These are phyloP conservation scores for Yarrowia deformans DNA, from an alignment of 805 yeast species.

Conservation along the genomic window DNA sequence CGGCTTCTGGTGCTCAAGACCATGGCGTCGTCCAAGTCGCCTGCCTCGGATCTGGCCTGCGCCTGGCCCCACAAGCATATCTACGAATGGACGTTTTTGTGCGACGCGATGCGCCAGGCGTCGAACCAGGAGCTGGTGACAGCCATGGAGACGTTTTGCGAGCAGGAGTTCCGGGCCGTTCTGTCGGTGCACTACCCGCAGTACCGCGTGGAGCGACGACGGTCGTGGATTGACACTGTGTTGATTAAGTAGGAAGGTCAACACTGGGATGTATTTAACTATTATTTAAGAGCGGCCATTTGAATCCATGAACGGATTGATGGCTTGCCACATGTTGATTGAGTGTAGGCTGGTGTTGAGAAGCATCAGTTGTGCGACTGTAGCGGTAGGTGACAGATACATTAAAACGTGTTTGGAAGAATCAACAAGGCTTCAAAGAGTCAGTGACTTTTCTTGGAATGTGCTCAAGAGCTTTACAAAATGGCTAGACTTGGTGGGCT, in stretches of 20 bases:
- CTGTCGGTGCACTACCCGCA: conserved; percentile 17
- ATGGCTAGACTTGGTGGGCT: too few relatives aligned
- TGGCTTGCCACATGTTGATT: neutral
- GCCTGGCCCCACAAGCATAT: conserved; percentile 10
- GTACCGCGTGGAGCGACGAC: neutral
- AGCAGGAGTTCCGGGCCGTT: conserved; percentile 14
- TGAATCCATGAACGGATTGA: conserved; percentile 9
- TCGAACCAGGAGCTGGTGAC: conserved; percentile 1
- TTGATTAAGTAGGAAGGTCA: neutral
- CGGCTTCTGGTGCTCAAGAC: conserved; percentile 11
- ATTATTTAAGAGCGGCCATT: conserved; percentile 7
- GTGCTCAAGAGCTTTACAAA: too few relatives aligned
- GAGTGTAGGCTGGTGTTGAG: too few relatives aligned
- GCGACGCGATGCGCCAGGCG: neutral
- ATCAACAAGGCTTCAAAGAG: too few relatives aligned
- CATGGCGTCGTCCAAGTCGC: conserved; percentile 2
- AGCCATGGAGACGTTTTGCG: conserved; percentile 16
- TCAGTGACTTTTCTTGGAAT: too few relatives aligned
- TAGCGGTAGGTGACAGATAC: too few relatives aligned
- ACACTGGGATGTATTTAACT: neutral
- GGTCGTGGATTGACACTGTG: conserved; percentile 20
- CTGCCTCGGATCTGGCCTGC: neutral
- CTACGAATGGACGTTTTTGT: conserved; percentile 3
- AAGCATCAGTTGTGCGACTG: too few relatives aligned
- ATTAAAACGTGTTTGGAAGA: too few relatives aligned